phyloP scores from a whole-genome alignment of 1,139 yeast species.

The Diutina sp. region DNA sequence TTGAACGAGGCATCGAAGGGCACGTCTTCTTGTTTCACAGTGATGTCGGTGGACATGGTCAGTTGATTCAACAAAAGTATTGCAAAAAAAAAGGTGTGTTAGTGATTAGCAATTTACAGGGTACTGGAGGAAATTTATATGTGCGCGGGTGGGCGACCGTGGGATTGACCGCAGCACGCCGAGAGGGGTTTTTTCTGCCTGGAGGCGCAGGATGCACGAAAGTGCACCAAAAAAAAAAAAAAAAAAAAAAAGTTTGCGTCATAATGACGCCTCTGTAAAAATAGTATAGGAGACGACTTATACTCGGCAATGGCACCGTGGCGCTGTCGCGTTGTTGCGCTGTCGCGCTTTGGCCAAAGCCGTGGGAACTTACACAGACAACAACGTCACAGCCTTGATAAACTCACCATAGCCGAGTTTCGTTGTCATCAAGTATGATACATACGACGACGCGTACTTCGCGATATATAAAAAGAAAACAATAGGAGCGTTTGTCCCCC shows the following conservation, averaged over 20 bases:
- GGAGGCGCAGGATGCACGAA: background rate
- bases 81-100: background rate
- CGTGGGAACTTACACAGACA: background rate
- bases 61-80: background rate
- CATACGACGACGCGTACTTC: background rate
- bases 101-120: background rate
- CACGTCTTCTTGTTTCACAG: background rate
- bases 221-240: background rate
- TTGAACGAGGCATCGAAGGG: constrained; percentile 15
- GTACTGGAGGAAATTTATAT: background rate
- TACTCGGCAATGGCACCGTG: background rate
- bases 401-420: background rate
- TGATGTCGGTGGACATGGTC: background rate
- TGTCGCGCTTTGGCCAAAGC: background rate
- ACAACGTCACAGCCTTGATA: background rate
- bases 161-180: background rate
- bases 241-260: background rate
- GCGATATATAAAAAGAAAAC: background rate
- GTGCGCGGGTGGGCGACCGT: background rate
- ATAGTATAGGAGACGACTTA: background rate
- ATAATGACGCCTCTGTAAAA: background rate
- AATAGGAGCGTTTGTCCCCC: background rate
- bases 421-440: too few relatives aligned
- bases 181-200: background rate
- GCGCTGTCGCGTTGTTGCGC: background rate